A percentile compares a stretch with the other conserved stretches of the same genome.
Evolutionary conservation across 176 grass and related monocot genomes (phyloP).

Genomic region (Hordeum vulgare): MorexV3_pseudomolecules_assembly NC_058524.1:422975320-422975819

Average conservation of each 20-base stretch:
- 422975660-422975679: not conserved
- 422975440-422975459: slow-evolving; percentile 65
- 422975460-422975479: slow-evolving; percentile 19
- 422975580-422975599: slow-evolving; percentile 99
- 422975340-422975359: not conserved
- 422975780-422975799: slow-evolving; percentile 99
- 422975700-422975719: slow-evolving; percentile 18
- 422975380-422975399: slow-evolving; percentile 97
- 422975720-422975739: not conserved
- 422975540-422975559: slow-evolving; percentile 91
- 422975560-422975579: slow-evolving; percentile 96
- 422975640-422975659: slow-evolving; percentile 5
- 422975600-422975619: slow-evolving; percentile 93
- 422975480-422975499: slow-evolving; percentile 4
- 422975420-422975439: slow-evolving; percentile 99
- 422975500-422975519: slow-evolving; percentile 42
- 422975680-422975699: not conserved
- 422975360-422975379: slow-evolving; percentile 70
- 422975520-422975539: slow-evolving; percentile 78
- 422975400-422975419: slow-evolving; percentile 99
- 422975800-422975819: slow-evolving; percentile 44
- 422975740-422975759: slow-evolving; percentile 98
- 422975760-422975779: slow-evolving; percentile 99
- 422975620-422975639: slow-evolving; percentile 76
- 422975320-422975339: not conserved